Conservation (phyloP, 2,329 filamentous ascomycete genomes). For the Penicillium sumatraense region DNA sequence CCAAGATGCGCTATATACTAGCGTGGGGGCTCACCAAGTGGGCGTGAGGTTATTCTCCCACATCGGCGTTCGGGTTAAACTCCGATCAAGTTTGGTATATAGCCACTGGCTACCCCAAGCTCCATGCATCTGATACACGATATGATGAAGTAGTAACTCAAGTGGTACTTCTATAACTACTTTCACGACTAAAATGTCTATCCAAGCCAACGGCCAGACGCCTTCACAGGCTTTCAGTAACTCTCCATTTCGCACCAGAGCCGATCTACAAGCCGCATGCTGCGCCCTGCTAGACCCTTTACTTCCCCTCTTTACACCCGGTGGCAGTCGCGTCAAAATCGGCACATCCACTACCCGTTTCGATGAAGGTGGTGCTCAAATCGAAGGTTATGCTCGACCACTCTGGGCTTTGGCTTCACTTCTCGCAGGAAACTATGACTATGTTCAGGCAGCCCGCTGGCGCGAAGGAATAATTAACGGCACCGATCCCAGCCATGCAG, state of each 20-base stretch:
- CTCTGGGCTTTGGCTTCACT: slow-evolving; percentile 76
- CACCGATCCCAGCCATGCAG: slow-evolving; percentile 69
- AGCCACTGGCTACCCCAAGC: not conserved
- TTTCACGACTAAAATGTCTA: slow-evolving; percentile 31
- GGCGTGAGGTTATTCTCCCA: not conserved
- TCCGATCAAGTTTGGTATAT: not conserved
- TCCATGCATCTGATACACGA: not conserved
- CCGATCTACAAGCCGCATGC: slow-evolving; percentile 62
- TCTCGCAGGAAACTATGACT: slow-evolving; percentile 69
- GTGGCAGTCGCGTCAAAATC: slow-evolving; percentile 67
- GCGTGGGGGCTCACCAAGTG: not conserved
- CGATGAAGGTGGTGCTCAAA: slow-evolving; percentile 75
- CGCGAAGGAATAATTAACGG: slow-evolving; percentile 72
- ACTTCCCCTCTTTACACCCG: slow-evolving; percentile 71
- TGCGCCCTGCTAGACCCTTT: slow-evolving; percentile 70
- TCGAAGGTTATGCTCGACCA: slow-evolving; percentile 76
- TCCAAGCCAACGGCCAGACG: slow-evolving; percentile 36
- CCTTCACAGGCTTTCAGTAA: slow-evolving; percentile 33
- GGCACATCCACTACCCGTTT: slow-evolving; percentile 76
- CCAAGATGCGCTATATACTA: not conserved
- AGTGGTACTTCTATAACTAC: not conserved
- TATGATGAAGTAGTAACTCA: not conserved
- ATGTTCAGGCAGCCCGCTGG: slow-evolving; percentile 67
- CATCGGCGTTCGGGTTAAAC: not conserved
- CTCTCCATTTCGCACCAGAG: slow-evolving; percentile 32